Evolutionary conservation across 1,284 basidiomycete genomes (phyloP).

Genomic region (Mycena citricolor): DNA sequence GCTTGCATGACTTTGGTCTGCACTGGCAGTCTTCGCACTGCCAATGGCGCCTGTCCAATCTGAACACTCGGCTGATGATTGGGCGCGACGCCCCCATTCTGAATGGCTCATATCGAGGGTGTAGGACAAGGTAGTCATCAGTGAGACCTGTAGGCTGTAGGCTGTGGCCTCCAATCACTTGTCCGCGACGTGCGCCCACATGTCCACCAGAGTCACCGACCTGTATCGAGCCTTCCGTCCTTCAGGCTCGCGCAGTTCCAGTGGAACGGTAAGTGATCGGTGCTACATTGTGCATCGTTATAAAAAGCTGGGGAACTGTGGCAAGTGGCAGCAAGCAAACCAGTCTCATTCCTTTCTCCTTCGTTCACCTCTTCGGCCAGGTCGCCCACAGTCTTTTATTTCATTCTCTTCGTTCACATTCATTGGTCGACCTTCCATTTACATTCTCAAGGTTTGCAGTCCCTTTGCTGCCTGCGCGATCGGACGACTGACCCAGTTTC

Average conservation of each 20-base stretch:
- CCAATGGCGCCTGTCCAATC: too few species aligned
- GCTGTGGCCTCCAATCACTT: too few species aligned
- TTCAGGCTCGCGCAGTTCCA: conserved; percentile 3
- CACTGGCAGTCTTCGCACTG: too few species aligned
- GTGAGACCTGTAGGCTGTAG: too few species aligned
- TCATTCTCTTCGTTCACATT: conserved; percentile 18
- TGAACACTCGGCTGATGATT: too few species aligned
- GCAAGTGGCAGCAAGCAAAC: conserved; percentile 7
- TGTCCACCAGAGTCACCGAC: conserved; percentile 3
- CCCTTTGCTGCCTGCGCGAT: conserved; percentile 13
- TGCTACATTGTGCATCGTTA: too few species aligned
- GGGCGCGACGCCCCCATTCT: too few species aligned
- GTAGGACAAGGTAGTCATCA: too few species aligned
- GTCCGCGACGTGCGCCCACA: conserved; percentile 10
- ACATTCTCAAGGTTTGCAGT: conserved; percentile 15
- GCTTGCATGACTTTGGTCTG: too few species aligned
- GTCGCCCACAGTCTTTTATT: conserved; percentile 25
- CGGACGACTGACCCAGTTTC: too few species aligned
- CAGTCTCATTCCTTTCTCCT: conserved; percentile 15
- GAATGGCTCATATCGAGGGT: too few species aligned
- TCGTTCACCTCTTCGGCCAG: conserved; percentile 23
- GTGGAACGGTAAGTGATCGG: conserved; percentile 17
- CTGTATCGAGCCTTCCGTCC: too few species aligned
- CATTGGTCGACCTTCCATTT: conserved; percentile 17
- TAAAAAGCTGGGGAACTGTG: background rate